These are phyloP conservation scores for Sphagnum contortum DNA, from an alignment of 225 moss, liverwort and hornwort genomes.

Conservation along the genomic window DNA sequence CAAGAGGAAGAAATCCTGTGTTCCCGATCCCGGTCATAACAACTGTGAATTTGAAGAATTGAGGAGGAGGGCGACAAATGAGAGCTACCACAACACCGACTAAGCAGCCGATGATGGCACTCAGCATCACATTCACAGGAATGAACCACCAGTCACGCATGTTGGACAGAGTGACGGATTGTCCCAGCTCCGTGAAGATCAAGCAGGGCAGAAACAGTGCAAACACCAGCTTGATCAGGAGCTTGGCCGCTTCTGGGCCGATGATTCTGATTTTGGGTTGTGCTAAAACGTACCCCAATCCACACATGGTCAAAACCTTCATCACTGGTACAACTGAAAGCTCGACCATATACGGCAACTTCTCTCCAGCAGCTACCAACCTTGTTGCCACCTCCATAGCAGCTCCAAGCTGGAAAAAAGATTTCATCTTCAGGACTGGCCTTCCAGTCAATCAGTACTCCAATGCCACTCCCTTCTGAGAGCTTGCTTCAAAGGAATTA, in stretches of 20 bases:
- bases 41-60: conserved; percentile 66
- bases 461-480: too few relatives aligned
- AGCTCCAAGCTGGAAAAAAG: too few relatives aligned
- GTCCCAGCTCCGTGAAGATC: conserved; percentile 91
- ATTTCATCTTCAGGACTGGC: too few relatives aligned
- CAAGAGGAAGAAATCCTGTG: conserved; percentile 73
- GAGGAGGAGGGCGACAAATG: conserved; percentile 66
- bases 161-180: conserved; percentile 61
- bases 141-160: conserved; percentile 96
- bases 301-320: conserved; percentile 88
- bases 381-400: too few relatives aligned
- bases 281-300: conserved; percentile 65
- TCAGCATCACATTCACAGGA: conserved; percentile 74
- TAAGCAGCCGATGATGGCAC: conserved; percentile 59
- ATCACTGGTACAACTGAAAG: conserved; percentile 77
- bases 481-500: too few relatives aligned
- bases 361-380: neutral
- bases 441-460: too few relatives aligned
- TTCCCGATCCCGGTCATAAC: conserved; percentile 94
- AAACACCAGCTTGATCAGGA: conserved; percentile 93
- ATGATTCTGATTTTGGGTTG: conserved; percentile 54
- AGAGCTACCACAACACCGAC: conserved; percentile 69
- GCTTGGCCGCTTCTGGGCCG: conserved; percentile 48
- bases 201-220: conserved; percentile 89
- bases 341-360: conserved; percentile 50